Base-by-base conservation (phyloP, 192 early-diverging fungal genomes). In the Allomyces javanicus region DNA sequence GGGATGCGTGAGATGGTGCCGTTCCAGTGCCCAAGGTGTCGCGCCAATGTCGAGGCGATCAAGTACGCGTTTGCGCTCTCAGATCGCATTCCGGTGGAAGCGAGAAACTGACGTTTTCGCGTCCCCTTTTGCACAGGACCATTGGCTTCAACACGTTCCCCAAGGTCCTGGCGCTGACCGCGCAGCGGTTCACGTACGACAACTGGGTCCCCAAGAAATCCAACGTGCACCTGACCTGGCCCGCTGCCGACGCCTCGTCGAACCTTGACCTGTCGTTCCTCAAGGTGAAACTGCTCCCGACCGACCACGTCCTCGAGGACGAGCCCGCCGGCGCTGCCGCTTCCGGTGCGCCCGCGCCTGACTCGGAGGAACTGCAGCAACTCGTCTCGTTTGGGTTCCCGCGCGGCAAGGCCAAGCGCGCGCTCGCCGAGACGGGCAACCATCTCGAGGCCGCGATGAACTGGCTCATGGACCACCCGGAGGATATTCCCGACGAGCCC, bases 381-480 rank as follows among this genome's bases (percentile, higher is more conserved):
- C 79, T 99, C 25, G 73, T 89, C 72, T 74, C 78, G 26, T 97
- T 99, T 93, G 96, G 96, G 1, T 96, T 99, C 75, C 84, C 91
- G 19, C 83, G 89, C 69, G 77, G 83, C 62, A 79, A 92, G 62
- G 89, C 88, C 67, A 82, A 83, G 63, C 90, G 89, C 69, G 96
- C 94, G 0, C 72, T 97, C 44, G 70, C 85, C 45, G 80, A 77
- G 24, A 94, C 92, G 4, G 90, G 89, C 21, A 87, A 91, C 71
- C 67, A 61, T 65, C 78, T 85, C 9, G 91, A 95, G 66, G 73
- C 78, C 6, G 96, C 94, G 3, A 92, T 94, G 89, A 85, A 84
- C 69, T 97, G 94, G 94, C 67, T 97, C 25, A 90, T 96, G 77
- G 89, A 91, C 72, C 92, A 96, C 68, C 94, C 96, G 89, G 96